Evolutionary conservation across 2,329 filamentous ascomycete species (phyloP).

Genomic region (Eutypa lata): DNA sequence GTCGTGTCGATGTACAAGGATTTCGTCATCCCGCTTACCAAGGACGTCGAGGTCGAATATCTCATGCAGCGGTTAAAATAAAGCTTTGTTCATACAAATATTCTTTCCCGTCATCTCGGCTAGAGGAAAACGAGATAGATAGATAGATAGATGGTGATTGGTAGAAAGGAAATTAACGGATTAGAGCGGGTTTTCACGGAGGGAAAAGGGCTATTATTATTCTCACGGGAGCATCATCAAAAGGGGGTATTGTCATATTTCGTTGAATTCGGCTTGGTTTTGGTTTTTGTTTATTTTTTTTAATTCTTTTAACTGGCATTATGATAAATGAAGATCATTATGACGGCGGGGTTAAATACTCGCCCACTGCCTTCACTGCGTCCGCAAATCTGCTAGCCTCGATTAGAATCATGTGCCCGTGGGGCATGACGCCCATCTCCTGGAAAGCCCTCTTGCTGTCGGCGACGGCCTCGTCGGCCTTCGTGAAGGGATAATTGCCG

Average conservation of each 20-base stretch:
- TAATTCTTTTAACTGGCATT: slow-evolving; percentile 9
- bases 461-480: slow-evolving; percentile 74
- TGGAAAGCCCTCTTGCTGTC: slow-evolving; percentile 95
- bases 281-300: slow-evolving; percentile 18
- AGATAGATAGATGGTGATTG: too few species aligned
- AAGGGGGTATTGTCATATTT: background rate
- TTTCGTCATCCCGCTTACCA: slow-evolving; percentile 95
- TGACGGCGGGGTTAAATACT: slow-evolving; percentile 62
- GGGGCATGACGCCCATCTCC: slow-evolving; percentile 82
- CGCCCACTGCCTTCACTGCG: slow-evolving; percentile 71
- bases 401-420: slow-evolving; percentile 82
- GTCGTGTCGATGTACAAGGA: slow-evolving; percentile 88
- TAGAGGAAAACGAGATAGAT: too few species aligned
- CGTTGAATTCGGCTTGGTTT: slow-evolving; percentile 1
- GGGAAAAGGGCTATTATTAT: background rate
- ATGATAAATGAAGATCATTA: slow-evolving; percentile 11
- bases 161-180: background rate
- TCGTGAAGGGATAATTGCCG: slow-evolving; percentile 74
- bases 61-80: slow-evolving; percentile 82
- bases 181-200: background rate
- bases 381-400: slow-evolving; percentile 73
- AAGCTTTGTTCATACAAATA: too few species aligned
- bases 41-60: slow-evolving; percentile 97
- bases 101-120: too few species aligned
- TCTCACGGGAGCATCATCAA: background rate